phyloP scores from a whole-genome alignment of 768 basidiomycete species.

The Suillus hirtellus region DNA sequence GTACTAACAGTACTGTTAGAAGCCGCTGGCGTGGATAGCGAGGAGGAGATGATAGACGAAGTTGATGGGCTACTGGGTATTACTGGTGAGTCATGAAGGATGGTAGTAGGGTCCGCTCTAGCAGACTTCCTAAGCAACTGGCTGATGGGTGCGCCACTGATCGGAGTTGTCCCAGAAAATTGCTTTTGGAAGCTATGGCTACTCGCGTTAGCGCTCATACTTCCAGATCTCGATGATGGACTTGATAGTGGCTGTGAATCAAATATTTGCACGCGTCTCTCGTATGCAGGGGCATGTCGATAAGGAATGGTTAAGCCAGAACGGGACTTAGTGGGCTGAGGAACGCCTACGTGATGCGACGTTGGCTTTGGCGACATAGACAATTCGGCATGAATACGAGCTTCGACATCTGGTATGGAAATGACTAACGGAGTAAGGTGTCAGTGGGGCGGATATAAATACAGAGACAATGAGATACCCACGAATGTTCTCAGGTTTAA shows the following conservation, averaged over 20 bases:
- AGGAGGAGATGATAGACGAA: constrained; percentile 45
- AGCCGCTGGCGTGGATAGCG: constrained; percentile 43
- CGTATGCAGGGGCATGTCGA: constrained; percentile 44
- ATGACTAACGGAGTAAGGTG: constrained; percentile 52
- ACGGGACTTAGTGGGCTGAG: constrained; percentile 63
- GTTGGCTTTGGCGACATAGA: constrained; percentile 68
- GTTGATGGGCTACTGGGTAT: constrained; percentile 37
- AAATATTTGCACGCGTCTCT: constrained; percentile 77
- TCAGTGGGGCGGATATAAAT: constrained; percentile 17
- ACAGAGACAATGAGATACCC: constrained; percentile 40
- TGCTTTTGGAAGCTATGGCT: constrained; percentile 21
- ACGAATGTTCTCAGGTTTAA: constrained; percentile 97
- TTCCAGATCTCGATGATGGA: constrained; percentile 37
- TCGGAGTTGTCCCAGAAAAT: constrained; percentile 15
- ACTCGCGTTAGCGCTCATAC: constrained; percentile 32
- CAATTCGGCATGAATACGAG: constrained; percentile 70
- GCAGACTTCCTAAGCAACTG: constrained; percentile 19
- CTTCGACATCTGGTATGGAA: constrained; percentile 78
- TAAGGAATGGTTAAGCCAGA: constrained; percentile 62
- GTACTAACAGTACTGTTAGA: constrained; percentile 50
- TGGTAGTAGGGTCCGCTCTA: constrained; percentile 10
- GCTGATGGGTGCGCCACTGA: constrained; percentile 24
- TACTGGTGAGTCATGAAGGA: constrained; percentile 16
- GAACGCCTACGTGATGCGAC: constrained; percentile 80
- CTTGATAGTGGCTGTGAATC: constrained; percentile 78